phyloP scores from a whole-genome alignment of 352 stramenopile species.

The Pythium brachiatum region DNA sequence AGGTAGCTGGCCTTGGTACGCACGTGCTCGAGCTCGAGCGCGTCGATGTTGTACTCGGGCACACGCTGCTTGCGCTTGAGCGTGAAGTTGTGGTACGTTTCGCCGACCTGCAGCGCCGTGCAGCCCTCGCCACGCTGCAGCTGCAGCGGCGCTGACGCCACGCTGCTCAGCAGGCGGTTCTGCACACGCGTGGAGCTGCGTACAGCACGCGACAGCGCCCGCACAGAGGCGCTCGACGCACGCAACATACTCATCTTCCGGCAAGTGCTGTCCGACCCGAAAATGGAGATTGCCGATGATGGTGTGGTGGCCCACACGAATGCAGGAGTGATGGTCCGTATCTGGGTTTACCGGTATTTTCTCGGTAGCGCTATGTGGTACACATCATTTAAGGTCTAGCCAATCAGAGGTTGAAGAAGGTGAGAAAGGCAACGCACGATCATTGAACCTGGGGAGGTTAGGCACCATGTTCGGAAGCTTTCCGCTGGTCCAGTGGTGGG shows the following conservation, averaged over 20 bases:
- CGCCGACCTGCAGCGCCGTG: slow-evolving; percentile 48
- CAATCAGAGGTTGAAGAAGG: not conserved
- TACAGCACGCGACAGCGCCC: not conserved
- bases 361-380: not conserved
- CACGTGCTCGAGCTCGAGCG: slow-evolving; percentile 71
- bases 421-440: not conserved
- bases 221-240: slow-evolving; percentile 3
- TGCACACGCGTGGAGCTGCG: not conserved
- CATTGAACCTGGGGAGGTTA: not conserved
- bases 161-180: slow-evolving; percentile 5
- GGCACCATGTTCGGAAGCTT: not conserved
- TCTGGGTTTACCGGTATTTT: slow-evolving; percentile 3
- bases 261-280: not conserved
- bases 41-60: slow-evolving; percentile 82
- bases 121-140: slow-evolving; percentile 53
- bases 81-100: slow-evolving; percentile 78
- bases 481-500: not conserved
- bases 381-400: not conserved
- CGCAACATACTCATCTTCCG: slow-evolving; percentile 14
- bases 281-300: not conserved
- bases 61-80: slow-evolving; percentile 55
- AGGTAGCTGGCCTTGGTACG: slow-evolving; percentile 75
- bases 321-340: slow-evolving; percentile 11
- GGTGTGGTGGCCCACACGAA: slow-evolving; percentile 3
- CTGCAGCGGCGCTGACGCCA: not conserved